Percentiles rank a stretch among this genome's conserved stretches.
These are phyloP conservation scores for Agrocybe pediades DNA, from an alignment of 768 basidiomycete genomes.

Conservation along the genomic window DNA sequence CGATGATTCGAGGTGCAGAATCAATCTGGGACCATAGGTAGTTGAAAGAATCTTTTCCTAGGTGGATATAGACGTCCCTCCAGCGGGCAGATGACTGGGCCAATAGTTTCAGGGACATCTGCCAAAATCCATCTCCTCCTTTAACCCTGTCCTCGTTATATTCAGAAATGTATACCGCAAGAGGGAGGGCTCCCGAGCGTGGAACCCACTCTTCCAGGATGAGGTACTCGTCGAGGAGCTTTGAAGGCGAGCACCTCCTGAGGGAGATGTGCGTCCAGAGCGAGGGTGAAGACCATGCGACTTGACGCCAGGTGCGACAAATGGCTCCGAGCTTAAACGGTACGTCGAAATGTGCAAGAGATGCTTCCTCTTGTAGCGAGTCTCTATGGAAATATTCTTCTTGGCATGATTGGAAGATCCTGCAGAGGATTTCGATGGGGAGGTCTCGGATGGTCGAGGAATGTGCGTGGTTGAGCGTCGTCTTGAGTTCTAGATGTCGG, in stretches of 20 bases:
- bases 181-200: neutral
- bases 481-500: neutral
- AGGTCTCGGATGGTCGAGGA: neutral
- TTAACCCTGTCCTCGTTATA: neutral
- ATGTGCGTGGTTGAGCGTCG: neutral
- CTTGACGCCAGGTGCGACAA: constrained; percentile 1
- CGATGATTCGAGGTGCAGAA: neutral
- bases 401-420: neutral
- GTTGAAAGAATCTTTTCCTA: neutral
- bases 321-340: neutral
- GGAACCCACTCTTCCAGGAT: neutral
- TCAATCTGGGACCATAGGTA: neutral
- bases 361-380: no score
- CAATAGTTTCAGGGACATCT: neutral
- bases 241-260: neutral
- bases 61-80: neutral
- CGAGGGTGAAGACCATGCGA: neutral
- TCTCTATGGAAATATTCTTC: neutral
- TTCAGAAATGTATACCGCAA: neutral
- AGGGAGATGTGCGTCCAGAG: neutral
- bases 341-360: no score
- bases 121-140: neutral
- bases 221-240: neutral
- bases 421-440: neutral
- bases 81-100: neutral